A percentile compares a stretch with the other conserved stretches of the same genome.
Evolutionary conservation across 768 basidiomycete species (phyloP).

Genomic region (Mycena epipterygia): DNA sequence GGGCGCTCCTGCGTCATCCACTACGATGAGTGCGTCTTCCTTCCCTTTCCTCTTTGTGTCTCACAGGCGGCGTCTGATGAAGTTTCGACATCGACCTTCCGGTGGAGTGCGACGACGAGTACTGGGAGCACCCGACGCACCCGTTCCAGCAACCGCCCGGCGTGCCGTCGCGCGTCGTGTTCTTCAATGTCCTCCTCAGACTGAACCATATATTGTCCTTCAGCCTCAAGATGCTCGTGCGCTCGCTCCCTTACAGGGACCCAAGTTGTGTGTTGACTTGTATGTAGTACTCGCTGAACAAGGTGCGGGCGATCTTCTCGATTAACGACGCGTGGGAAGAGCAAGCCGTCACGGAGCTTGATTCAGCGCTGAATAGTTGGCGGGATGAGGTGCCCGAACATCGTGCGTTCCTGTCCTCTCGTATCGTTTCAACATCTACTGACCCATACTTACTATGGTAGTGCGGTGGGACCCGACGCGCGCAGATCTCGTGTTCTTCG

Average conservation of each 20-base stretch:
- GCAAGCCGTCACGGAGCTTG: slow-evolving; percentile 77
- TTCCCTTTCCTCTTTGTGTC: slow-evolving; percentile 57
- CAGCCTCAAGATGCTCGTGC: slow-evolving; percentile 68
- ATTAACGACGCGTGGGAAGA: slow-evolving; percentile 68
- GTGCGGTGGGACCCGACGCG: slow-evolving; percentile 60
- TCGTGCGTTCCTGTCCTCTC: too few species aligned
- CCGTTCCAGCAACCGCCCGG: slow-evolving; percentile 76
- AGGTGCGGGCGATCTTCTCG: slow-evolving; percentile 64
- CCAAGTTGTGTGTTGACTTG: not conserved
- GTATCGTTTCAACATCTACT: too few species aligned
- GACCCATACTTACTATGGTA: too few species aligned
- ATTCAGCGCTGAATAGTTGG: slow-evolving; percentile 84
- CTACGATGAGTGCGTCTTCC: too few species aligned
- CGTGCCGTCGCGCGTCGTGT: slow-evolving; percentile 66
- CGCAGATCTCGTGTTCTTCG: slow-evolving; percentile 55
- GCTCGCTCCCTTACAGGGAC: not conserved
- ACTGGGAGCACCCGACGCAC: too few species aligned
- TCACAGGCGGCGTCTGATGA: not conserved
- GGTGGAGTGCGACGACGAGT: too few species aligned
- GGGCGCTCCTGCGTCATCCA: slow-evolving; percentile 56
- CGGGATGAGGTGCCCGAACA: slow-evolving; percentile 50
- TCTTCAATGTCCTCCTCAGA: slow-evolving; percentile 67
- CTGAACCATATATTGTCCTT: slow-evolving; percentile 73
- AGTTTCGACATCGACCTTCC: slow-evolving; percentile 81
- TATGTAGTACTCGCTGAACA: slow-evolving; percentile 74